A percentile compares a stretch with the other conserved stretches of the same genome.
phyloP scores from a whole-genome alignment of 1,284 basidiomycete species.

The Rhizopogon parksii region DNA sequence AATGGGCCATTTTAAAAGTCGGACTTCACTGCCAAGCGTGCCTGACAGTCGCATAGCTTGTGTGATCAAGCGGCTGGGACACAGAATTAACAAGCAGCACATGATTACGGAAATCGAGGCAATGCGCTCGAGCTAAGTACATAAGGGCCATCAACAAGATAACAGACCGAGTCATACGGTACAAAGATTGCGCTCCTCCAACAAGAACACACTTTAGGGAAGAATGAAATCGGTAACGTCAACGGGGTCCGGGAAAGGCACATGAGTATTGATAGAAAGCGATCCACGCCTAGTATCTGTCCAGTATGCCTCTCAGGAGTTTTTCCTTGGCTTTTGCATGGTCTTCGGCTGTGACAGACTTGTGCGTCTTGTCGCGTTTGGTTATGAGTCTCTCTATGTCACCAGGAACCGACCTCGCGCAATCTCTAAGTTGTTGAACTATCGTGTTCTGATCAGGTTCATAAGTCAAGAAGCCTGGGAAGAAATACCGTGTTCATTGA shows the following conservation, averaged over 20 bases:
- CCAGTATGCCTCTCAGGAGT: conserved; percentile 27
- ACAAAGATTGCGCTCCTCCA: background rate
- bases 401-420: conserved; percentile 12
- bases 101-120: too few species aligned
- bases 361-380: conserved; percentile 21
- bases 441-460: background rate
- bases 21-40: too few species aligned
- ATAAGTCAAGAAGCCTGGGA: background rate
- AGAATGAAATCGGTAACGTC: background rate
- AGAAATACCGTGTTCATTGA: conserved; percentile 17
- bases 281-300: conserved; percentile 22
- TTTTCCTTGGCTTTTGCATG: conserved; percentile 29
- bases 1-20: too few species aligned
- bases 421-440: conserved; percentile 20
- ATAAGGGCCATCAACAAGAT: background rate
- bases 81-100: too few species aligned
- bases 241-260: background rate
- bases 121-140: too few species aligned
- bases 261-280: background rate
- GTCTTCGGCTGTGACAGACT: conserved; percentile 28
- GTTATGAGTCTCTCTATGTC: conserved; percentile 23
- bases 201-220: background rate
- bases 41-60: too few species aligned
- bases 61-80: too few species aligned
- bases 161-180: background rate